Percentiles rank a stretch among this genome's conserved stretches.
phyloP scores from a whole-genome alignment of 1,284 basidiomycete genomes.

The Ceratobasidium papillatum region DNA sequence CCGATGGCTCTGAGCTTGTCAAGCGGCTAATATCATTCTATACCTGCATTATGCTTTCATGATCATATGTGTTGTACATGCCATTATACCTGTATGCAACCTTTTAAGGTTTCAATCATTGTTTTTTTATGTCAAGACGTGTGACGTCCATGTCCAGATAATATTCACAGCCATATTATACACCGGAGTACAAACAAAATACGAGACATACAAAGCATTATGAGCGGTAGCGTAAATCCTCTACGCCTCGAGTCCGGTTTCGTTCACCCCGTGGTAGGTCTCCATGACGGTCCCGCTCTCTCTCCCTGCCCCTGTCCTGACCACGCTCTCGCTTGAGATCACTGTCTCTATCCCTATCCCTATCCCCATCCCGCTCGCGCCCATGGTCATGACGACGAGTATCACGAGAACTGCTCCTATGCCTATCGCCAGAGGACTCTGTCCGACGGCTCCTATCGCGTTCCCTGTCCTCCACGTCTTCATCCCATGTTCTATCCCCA shows the following conservation, averaged over 20 bases:
- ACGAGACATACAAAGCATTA: neutral
- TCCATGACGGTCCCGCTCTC: neutral
- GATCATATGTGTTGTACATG: too few species aligned
- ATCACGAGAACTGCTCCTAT: slow-evolving; percentile 2
- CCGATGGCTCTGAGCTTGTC: neutral
- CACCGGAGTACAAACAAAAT: neutral
- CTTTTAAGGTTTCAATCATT: too few species aligned
- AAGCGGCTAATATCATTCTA: neutral
- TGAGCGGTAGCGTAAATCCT: slow-evolving; percentile 18
- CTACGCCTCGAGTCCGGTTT: slow-evolving; percentile 21
- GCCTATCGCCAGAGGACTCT: slow-evolving; percentile 7
- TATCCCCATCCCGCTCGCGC: neutral
- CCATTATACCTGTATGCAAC: neutral
- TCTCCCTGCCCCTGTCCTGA: neutral
- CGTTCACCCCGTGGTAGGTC: slow-evolving; percentile 22
- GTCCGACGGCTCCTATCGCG: neutral
- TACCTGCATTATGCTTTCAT: neutral
- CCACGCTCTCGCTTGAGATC: too few species aligned
- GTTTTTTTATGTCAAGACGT: too few species aligned
- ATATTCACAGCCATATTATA: neutral
- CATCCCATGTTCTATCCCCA: slow-evolving; percentile 29
- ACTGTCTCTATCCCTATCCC: neutral
- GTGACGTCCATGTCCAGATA: neutral
- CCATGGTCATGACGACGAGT: neutral
- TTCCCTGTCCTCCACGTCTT: slow-evolving; percentile 5